Conservation (phyloP, 2,329 filamentous ascomycete species). For the Xylaria multiplex region DNA sequence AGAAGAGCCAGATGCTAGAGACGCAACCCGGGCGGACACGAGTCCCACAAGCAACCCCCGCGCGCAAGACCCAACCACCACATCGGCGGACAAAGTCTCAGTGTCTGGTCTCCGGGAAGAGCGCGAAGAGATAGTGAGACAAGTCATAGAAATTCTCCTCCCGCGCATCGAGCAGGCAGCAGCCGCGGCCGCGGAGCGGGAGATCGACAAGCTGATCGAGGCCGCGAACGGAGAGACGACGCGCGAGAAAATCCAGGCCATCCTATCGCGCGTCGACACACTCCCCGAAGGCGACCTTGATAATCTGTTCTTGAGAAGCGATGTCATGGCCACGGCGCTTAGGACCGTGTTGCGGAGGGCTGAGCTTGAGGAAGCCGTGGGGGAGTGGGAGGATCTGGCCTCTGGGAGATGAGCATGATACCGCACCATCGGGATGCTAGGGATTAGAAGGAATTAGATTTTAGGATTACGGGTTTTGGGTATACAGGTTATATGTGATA, state of each 20-base stretch:
- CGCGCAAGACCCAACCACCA: neutral
- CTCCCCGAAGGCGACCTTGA: conserved; percentile 16
- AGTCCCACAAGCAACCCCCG: neutral
- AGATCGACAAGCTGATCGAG: conserved; percentile 15
- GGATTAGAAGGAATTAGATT: too few species aligned
- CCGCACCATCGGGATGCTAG: neutral
- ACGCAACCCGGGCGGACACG: neutral
- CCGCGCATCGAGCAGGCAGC: conserved; percentile 4
- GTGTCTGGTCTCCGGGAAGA: neutral
- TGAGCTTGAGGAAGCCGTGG: conserved; percentile 12
- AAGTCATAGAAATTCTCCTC: conserved; percentile 11
- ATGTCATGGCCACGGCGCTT: conserved; percentile 14
- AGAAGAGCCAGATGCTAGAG: neutral
- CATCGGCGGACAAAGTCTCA: neutral
- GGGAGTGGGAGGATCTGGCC: conserved; percentile 25
- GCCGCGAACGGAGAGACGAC: conserved; percentile 10
- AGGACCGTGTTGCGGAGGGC: conserved; percentile 14
- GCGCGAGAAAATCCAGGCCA: conserved; percentile 22
- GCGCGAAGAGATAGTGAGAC: neutral
- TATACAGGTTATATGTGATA: too few species aligned
- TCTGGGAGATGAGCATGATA: neutral
- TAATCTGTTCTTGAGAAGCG: conserved; percentile 20
- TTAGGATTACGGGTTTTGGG: too few species aligned
- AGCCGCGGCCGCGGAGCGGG: conserved; percentile 13
- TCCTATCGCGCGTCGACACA: conserved; percentile 12